Percentiles rank a stretch among this genome's conserved stretches.
These are phyloP conservation scores for Aphanoascus verrucosus DNA, from an alignment of 2,329 filamentous ascomycete genomes.

Conservation along the genomic window DNA sequence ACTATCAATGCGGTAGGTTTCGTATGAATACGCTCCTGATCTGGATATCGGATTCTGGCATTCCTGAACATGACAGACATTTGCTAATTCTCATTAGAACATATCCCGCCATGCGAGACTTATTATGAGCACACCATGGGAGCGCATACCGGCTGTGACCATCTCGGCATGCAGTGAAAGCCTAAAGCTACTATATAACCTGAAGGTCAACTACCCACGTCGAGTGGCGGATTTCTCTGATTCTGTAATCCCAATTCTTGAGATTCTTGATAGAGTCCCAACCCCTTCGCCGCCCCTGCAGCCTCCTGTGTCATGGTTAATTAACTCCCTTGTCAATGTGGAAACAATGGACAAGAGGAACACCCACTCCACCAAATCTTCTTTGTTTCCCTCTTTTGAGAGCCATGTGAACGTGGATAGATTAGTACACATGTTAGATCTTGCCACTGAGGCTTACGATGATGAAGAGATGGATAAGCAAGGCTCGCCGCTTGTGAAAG, in stretches of 20 bases:
- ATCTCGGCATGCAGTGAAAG: neutral
- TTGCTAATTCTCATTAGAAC: too few species aligned
- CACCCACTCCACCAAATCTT: too few species aligned
- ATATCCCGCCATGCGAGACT: neutral
- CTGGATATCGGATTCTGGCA: neutral
- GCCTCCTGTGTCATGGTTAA: neutral
- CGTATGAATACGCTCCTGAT: neutral
- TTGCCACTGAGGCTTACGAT: neutral
- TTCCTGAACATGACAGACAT: neutral
- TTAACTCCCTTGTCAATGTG: neutral
- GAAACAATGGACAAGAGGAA: neutral
- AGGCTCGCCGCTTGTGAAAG: neutral
- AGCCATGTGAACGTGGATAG: neutral
- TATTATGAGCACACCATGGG: neutral
- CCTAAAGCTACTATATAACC: neutral
- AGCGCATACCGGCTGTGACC: neutral
- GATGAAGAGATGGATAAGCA: neutral
- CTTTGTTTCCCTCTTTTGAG: too few species aligned
- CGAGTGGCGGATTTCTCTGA: neutral
- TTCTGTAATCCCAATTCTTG: neutral
- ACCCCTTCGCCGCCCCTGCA: neutral
- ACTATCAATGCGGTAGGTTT: constrained; percentile 47
- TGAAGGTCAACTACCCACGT: neutral
- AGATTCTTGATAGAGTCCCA: neutral
- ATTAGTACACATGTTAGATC: neutral